A percentile compares a stretch with the other conserved stretches of the same genome.
Evolutionary conservation across 2,329 filamentous ascomycete species (phyloP).

Genomic region (Trichoderma sp.): DNA sequence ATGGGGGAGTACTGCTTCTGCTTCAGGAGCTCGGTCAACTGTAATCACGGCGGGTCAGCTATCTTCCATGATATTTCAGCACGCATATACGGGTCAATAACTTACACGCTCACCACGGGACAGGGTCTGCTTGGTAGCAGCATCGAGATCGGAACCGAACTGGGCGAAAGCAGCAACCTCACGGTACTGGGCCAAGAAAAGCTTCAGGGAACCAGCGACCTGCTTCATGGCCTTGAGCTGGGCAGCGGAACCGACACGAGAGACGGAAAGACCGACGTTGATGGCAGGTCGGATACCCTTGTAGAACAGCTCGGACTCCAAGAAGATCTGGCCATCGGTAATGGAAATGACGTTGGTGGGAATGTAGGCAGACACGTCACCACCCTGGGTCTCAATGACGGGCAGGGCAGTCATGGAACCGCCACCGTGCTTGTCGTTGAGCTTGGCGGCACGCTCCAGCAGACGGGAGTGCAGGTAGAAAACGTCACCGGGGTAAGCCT

Average conservation of each 20-base stretch:
- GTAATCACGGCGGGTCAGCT: constrained; percentile 34
- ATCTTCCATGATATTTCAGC: not conserved
- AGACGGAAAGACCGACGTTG: constrained; percentile 99
- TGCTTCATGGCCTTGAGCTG: constrained; percentile 99
- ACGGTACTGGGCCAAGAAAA: constrained; percentile 99
- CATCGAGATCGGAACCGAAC: constrained; percentile 99
- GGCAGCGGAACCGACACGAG: constrained; percentile 98
- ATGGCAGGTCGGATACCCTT: constrained; percentile 99
- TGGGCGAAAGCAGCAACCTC: constrained; percentile 99
- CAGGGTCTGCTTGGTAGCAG: constrained; percentile 97
- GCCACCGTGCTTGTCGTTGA: constrained; percentile 92
- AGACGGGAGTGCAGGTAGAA: constrained; percentile 99
- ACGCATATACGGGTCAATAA: constrained; percentile 34
- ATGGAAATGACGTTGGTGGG: constrained; percentile 99
- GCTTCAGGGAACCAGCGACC: constrained; percentile 98
- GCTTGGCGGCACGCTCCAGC: constrained; percentile 98
- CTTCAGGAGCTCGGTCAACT: constrained; percentile 96
- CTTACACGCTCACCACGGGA: constrained; percentile 95
- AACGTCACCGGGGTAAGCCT: constrained; percentile 98
- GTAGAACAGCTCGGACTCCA: constrained; percentile 99
- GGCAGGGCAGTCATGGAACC: constrained; percentile 97
- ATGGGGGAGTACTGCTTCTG: constrained; percentile 99
- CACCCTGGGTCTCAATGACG: constrained; percentile 99
- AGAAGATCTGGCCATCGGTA: constrained; percentile 99
- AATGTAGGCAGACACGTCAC: constrained; percentile 99